phyloP scores from a whole-genome alignment of 345 rosid genomes.

The Mangifera indica region DNA sequence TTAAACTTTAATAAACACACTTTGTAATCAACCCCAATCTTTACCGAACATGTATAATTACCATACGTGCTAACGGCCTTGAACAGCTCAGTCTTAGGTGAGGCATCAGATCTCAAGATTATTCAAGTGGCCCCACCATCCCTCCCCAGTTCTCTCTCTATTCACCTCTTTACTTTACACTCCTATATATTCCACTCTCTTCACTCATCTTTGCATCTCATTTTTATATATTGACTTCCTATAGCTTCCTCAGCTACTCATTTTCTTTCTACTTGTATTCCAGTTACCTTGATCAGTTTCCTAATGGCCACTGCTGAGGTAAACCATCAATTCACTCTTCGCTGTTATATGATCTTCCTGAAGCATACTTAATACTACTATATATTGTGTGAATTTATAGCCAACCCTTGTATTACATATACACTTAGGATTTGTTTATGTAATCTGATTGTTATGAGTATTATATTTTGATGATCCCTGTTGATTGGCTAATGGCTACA shows the following conservation, averaged over 20 bases:
- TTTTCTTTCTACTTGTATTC: not conserved
- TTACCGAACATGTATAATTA: not conserved
- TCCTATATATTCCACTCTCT: conserved; percentile 39
- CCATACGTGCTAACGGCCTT: conserved; percentile 26
- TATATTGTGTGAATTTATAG: too few relatives aligned
- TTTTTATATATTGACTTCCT: not conserved
- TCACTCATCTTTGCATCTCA: conserved; percentile 25
- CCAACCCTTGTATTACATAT: too few relatives aligned
- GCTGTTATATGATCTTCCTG: too few relatives aligned
- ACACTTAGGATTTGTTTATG: too few relatives aligned
- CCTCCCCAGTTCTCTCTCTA: not conserved
- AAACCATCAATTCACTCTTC: not conserved
- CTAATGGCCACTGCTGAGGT: conserved; percentile 68
- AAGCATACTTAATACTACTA: too few relatives aligned
- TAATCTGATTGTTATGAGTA: not conserved
- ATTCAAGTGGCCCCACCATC: conserved; percentile 15
- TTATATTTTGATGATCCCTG: not conserved
- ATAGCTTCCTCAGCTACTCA: not conserved
- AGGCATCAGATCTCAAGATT: conserved; percentile 46
- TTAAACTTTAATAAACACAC: too few relatives aligned
- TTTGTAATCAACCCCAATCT: too few relatives aligned
- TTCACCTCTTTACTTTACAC: not conserved
- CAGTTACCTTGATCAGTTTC: conserved; percentile 4
- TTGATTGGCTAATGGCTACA: not conserved
- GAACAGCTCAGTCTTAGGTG: conserved; percentile 31